phyloP scores from a whole-genome alignment of 1,139 yeast genomes.

The Debaryomycetaceae sp. region DNA sequence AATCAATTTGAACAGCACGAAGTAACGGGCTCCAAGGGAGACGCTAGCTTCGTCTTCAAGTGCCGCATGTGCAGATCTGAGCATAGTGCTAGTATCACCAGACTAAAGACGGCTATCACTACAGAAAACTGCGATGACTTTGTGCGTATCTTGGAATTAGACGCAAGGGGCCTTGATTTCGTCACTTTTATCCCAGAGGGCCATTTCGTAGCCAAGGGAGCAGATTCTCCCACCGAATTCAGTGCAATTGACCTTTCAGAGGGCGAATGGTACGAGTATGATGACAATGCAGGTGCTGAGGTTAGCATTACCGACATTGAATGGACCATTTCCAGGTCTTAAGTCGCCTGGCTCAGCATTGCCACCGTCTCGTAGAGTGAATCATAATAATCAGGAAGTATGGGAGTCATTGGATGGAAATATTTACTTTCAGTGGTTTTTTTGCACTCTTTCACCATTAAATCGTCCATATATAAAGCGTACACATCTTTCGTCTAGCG shows the following conservation, averaged over 20 bases:
- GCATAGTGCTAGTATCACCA: slow-evolving; percentile 33
- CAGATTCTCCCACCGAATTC: slow-evolving; percentile 50
- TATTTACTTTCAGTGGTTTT: too few species aligned
- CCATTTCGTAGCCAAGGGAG: slow-evolving; percentile 58
- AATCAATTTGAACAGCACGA: slow-evolving; percentile 62
- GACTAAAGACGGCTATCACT: slow-evolving; percentile 29
- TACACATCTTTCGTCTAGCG: too few species aligned
- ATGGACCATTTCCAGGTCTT: slow-evolving; percentile 42
- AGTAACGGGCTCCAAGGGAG: slow-evolving; percentile 72
- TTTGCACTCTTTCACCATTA: too few species aligned
- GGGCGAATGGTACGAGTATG: slow-evolving; percentile 93
- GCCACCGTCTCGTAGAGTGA: too few species aligned
- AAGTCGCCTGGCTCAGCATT: too few species aligned
- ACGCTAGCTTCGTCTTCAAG: slow-evolving; percentile 77
- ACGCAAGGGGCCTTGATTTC: slow-evolving; percentile 81
- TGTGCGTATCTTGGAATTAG: slow-evolving; percentile 61
- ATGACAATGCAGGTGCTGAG: slow-evolving; percentile 76
- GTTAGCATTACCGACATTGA: slow-evolving; percentile 73
- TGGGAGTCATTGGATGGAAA: too few species aligned
- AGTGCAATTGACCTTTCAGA: slow-evolving; percentile 70
- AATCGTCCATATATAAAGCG: too few species aligned
- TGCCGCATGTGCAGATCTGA: slow-evolving; percentile 63
- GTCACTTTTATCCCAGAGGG: slow-evolving; percentile 69
- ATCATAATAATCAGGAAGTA: too few species aligned
- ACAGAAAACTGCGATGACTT: slow-evolving; percentile 26